phyloP scores from a whole-genome alignment of 1,284 basidiomycete species.

The Athelia sp. region DNA sequence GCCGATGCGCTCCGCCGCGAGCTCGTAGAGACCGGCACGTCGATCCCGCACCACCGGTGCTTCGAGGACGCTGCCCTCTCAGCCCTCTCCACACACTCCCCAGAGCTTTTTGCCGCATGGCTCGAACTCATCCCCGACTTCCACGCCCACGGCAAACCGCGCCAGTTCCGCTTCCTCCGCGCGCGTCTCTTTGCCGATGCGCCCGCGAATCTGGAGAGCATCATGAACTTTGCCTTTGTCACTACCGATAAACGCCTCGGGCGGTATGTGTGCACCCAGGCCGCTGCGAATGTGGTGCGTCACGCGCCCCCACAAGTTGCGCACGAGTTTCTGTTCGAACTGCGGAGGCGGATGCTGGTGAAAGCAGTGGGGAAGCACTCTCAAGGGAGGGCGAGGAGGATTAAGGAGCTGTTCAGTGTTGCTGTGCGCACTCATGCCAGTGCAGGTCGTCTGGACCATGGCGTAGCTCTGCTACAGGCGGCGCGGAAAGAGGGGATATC shows the following conservation, averaged over 20 bases:
- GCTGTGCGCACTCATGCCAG: constrained; percentile 15
- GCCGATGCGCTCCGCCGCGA: not conserved
- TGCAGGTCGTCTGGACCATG: constrained; percentile 8
- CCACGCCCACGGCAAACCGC: not conserved
- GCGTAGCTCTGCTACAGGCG: constrained; percentile 13
- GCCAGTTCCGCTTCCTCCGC: not conserved
- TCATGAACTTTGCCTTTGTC: constrained; percentile 19
- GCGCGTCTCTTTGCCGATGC: constrained; percentile 8
- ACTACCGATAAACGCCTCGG: constrained; percentile 23
- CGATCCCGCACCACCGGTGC: not conserved
- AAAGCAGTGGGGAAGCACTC: not conserved
- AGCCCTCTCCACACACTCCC: not conserved
- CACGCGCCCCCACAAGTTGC: not conserved
- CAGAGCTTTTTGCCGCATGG: not conserved
- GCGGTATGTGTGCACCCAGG: not conserved
- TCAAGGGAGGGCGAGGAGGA: not conserved
- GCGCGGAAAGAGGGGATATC: constrained; percentile 8
- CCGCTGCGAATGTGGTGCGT: not conserved
- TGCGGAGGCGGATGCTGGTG: not conserved
- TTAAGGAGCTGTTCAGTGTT: constrained; percentile 9
- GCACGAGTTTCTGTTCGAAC: not conserved
- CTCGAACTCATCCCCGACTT: not conserved
- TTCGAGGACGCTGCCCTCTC: not conserved
- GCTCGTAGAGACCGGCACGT: not conserved
- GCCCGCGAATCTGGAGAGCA: constrained; percentile 16